A percentile compares a stretch with the other conserved stretches of the same genome.
These are phyloP conservation scores for Cydonia oblonga DNA, from an alignment of 331 rosid species.

Conservation along the genomic window DNA sequence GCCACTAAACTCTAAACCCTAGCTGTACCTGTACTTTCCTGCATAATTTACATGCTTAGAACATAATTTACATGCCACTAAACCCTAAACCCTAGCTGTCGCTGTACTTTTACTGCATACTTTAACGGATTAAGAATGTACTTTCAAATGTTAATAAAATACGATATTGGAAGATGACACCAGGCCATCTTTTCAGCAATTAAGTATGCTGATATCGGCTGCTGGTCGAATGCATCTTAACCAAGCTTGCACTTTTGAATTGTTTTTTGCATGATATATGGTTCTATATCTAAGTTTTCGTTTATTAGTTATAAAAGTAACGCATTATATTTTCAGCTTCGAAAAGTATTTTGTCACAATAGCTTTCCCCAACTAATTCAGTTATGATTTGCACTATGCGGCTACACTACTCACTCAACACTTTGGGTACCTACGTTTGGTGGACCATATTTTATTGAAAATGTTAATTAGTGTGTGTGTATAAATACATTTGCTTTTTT, in stretches of 20 bases:
- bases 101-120: too few species aligned
- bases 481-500: too few species aligned
- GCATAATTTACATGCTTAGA: neutral
- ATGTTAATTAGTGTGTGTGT: too few species aligned
- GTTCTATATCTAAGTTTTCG: neutral
- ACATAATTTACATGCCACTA: too few species aligned
- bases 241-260: neutral
- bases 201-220: neutral
- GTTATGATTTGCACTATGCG: neutral
- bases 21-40: neutral
- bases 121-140: neutral
- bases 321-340: neutral
- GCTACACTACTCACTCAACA: too few species aligned
- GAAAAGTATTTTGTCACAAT: neutral
- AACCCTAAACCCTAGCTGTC: too few species aligned
- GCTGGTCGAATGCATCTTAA: neutral
- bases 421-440: too few species aligned
- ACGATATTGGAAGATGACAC: neutral
- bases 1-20: neutral
- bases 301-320: neutral
- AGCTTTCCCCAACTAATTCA: neutral
- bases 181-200: neutral
- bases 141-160: neutral
- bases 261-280: neutral
- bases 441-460: too few species aligned